Evolutionary conservation across 139 green algal species (phyloP).

Genomic region (Chlorella sp.): DNA sequence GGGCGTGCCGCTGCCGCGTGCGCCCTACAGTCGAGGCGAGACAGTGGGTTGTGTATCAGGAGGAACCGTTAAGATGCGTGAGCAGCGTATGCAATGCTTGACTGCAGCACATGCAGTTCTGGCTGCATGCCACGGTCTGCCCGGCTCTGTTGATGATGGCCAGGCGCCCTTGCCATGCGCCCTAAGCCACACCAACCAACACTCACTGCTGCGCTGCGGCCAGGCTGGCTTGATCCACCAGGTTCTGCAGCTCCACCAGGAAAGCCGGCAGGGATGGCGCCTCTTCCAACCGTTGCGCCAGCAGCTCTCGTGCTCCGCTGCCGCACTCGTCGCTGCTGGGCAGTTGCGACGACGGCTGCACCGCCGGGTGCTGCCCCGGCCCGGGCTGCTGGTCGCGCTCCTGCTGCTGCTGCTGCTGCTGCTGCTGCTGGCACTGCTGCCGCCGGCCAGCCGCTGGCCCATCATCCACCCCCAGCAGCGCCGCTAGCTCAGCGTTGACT

Average conservation of each 20-base stretch:
- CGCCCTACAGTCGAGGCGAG: neutral
- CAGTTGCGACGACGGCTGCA: too few species aligned
- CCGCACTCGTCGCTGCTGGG: neutral
- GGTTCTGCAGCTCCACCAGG: conserved; percentile 35
- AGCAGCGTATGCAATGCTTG: too few species aligned
- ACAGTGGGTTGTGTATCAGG: neutral
- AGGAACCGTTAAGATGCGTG: neutral
- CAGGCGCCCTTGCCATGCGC: neutral
- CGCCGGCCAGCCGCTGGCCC: too few species aligned
- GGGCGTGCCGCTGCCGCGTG: neutral
- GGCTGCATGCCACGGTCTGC: too few species aligned
- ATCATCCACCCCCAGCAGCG: neutral
- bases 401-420: neutral
- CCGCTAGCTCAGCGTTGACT: conserved; percentile 2
- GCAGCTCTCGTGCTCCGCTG: neutral
- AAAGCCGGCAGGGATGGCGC: conserved; percentile 25
- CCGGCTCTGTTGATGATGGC: too few species aligned
- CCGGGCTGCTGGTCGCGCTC: too few species aligned
- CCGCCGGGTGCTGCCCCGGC: too few species aligned
- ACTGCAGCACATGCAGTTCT: too few species aligned
- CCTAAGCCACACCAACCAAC: too few species aligned
- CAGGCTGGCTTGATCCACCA: conserved; percentile 23
- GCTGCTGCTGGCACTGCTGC: neutral
- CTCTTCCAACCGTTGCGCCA: conserved; percentile 28
- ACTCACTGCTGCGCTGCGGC: neutral